Conservation (phyloP, 768 basidiomycete species). For the Psilocybe cubensis region DNA sequence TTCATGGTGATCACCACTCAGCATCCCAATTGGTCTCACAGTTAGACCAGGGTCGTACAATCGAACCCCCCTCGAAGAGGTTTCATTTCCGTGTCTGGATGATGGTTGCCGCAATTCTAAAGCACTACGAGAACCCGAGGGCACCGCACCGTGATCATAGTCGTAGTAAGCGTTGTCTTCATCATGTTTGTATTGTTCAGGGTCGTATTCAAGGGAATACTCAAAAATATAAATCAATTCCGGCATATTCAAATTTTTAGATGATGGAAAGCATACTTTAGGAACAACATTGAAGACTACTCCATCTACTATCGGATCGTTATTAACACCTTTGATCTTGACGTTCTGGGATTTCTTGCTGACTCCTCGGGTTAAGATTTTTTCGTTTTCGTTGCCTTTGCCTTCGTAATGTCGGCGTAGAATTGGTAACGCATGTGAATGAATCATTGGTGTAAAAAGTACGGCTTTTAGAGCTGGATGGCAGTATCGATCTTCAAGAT, state of each 20-base stretch:
- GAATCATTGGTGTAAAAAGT: constrained; percentile 73
- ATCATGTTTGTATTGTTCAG: constrained; percentile 1
- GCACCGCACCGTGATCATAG: constrained; percentile 1
- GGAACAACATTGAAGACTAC: constrained; percentile 4
- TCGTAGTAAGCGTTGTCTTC: background rate
- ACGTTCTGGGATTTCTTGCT: background rate
- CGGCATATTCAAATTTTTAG: no score
- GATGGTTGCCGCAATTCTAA: background rate
- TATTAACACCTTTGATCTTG: background rate
- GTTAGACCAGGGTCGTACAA: background rate
- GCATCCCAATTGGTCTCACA: background rate
- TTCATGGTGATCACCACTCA: background rate
- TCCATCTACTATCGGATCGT: background rate
- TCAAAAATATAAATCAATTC: background rate
- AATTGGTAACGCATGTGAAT: constrained; percentile 47
- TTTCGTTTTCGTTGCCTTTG: background rate
- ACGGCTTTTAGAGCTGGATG: constrained; percentile 79
- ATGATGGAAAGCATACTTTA: background rate
- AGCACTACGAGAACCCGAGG: background rate
- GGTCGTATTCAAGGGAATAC: constrained; percentile 5
- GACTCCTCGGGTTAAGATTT: background rate
- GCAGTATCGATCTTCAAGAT: constrained; percentile 79
- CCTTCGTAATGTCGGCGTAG: background rate
- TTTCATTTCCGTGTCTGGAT: no score
- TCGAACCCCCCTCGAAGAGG: background rate